A percentile compares a stretch with the other conserved stretches of the same genome.
Conservation (phyloP, 2,329 filamentous ascomycete species). For the Epichloe brachyelytri region DNA sequence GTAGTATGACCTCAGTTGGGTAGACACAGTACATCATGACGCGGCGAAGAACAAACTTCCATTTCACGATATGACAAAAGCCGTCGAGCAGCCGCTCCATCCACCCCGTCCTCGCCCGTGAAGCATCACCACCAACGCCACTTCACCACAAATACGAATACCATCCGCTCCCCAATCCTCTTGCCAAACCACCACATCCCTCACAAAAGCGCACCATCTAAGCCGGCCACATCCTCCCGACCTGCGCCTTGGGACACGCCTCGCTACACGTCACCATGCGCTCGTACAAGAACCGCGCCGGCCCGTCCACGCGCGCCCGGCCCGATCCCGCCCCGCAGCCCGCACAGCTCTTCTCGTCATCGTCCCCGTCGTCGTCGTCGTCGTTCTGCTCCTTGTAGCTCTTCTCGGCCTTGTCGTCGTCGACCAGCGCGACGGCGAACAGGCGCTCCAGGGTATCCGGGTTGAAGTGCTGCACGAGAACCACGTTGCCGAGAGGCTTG, state of each 20-base stretch:
- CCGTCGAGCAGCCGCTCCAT: no score
- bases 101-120: no score
- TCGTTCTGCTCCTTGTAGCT: conserved; percentile 4
- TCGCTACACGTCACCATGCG: conserved; percentile 4
- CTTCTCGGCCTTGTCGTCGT: conserved; percentile 4
- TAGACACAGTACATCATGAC: no score
- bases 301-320: neutral
- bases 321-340: conserved; percentile 2
- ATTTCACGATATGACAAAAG: no score
- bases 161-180: no score
- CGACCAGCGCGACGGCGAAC: conserved; percentile 6
- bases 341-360: conserved; percentile 1
- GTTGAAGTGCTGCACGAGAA: conserved; percentile 8
- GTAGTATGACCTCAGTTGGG: no score
- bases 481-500: conserved; percentile 7
- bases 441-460: conserved; percentile 8
- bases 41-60: no score
- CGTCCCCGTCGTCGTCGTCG: conserved; percentile 2
- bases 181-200: no score
- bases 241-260: conserved; percentile 1
- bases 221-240: conserved; percentile 5
- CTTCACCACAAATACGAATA: no score
- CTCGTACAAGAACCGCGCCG: conserved; percentile 2
- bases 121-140: no score
- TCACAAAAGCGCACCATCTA: neutral